Conservation (phyloP, 2,329 filamentous ascomycete genomes). For the Parafenestella ontariensis region DNA sequence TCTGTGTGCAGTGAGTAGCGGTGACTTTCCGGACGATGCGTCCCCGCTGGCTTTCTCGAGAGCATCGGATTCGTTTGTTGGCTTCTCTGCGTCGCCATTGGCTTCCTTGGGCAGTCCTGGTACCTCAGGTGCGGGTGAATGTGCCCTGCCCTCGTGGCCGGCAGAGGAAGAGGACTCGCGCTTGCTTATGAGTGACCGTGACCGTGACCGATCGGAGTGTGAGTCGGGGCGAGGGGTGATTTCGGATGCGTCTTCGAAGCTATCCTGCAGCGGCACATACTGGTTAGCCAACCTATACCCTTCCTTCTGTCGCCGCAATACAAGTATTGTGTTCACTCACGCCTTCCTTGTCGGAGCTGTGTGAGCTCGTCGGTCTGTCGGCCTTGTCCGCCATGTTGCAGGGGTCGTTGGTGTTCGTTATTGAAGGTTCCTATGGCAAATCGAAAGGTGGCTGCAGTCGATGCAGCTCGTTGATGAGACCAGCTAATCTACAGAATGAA, state of each 20-base stretch:
- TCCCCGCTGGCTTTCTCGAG: constrained; percentile 21
- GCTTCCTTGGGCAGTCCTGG: constrained; percentile 17
- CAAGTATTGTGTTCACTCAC: constrained; percentile 21
- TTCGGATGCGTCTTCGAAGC: constrained; percentile 83
- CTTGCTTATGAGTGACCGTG: constrained; percentile 63
- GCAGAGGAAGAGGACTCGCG: constrained; percentile 42
- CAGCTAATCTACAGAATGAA: constrained; percentile 1
- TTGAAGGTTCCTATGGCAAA: constrained; percentile 11
- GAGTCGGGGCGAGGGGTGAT: constrained; percentile 53
- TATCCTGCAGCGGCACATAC: constrained; percentile 61
- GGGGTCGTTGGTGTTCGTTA: constrained; percentile 15
- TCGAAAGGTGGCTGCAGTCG: constrained; percentile 24
- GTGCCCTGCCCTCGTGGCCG: constrained; percentile 32
- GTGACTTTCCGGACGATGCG: constrained; percentile 55
- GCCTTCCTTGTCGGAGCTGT: constrained; percentile 42
- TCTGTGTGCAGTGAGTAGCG: constrained; percentile 60
- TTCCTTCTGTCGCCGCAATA: neutral
- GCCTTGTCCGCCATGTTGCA: constrained; percentile 29
- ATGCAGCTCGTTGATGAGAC: constrained; percentile 13
- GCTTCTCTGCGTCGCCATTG: constrained; percentile 16
- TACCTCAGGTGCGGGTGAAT: constrained; percentile 30
- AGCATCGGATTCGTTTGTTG: constrained; percentile 14
- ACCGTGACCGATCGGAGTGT: constrained; percentile 47
- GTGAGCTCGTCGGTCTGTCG: constrained; percentile 37
- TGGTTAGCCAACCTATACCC: constrained; percentile 15